These are phyloP conservation scores for Gossypium trilobum DNA, from an alignment of 441 rosid genomes.

Conservation along the genomic window DNA sequence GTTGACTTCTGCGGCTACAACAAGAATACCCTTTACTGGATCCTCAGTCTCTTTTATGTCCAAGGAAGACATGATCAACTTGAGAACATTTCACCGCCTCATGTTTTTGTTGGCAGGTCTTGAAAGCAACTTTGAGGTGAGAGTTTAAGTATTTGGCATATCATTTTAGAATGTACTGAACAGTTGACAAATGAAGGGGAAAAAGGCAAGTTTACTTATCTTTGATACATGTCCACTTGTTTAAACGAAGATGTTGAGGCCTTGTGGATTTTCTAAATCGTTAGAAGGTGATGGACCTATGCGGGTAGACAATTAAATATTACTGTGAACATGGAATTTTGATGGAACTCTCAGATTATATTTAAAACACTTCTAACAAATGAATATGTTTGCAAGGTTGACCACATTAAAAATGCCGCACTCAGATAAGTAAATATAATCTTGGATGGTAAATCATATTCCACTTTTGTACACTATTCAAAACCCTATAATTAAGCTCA, in stretches of 20 bases:
- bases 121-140: constrained; percentile 35
- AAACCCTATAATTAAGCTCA: background rate
- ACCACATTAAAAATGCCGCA: background rate
- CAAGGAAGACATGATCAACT: constrained; percentile 63
- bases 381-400: background rate
- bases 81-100: constrained; percentile 62
- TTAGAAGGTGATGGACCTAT: background rate
- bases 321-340: background rate
- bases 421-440: background rate
- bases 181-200: background rate
- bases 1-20: constrained; percentile 36
- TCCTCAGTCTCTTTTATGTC: constrained; percentile 47
- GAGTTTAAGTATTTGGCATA: background rate
- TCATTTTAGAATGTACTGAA: background rate
- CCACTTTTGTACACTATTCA: background rate
- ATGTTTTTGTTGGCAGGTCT: constrained; percentile 51
- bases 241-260: background rate
- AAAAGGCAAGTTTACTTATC: background rate
- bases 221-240: background rate
- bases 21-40: constrained; percentile 39
- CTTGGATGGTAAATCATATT: background rate
- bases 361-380: background rate
- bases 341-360: background rate
- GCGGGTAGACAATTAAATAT: background rate
- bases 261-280: background rate